These are phyloP conservation scores for Castanea mollissima DNA, from an alignment of 306 rosid species.

Conservation along the genomic window DNA sequence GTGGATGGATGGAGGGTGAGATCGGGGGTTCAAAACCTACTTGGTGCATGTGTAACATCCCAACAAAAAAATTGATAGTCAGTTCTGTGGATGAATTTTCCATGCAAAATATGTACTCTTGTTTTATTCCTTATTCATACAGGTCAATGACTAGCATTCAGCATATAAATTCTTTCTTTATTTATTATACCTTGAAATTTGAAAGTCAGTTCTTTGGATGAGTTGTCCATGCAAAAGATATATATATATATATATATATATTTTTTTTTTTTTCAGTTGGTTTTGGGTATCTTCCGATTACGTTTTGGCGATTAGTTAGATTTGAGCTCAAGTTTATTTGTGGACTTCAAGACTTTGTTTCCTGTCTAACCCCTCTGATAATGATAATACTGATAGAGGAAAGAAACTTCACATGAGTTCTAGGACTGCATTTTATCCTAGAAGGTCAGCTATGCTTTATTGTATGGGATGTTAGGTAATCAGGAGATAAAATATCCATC, in stretches of 20 bases:
- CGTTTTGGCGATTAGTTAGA: not conserved
- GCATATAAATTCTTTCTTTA: not conserved
- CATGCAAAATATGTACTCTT: too few relatives aligned
- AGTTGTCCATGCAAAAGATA: not conserved
- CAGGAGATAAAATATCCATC: not conserved
- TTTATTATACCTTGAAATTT: not conserved
- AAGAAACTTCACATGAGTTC: not conserved
- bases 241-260: not conserved
- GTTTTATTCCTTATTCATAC: too few relatives aligned
- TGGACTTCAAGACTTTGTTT: not conserved
- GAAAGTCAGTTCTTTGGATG: not conserved
- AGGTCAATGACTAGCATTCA: not conserved
- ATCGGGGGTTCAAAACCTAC: too few relatives aligned
- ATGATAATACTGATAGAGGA: not conserved
- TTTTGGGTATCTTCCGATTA: not conserved
- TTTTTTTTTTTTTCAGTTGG: not conserved
- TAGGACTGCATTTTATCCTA: not conserved
- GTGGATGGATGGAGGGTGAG: too few relatives aligned
- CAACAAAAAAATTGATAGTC: too few relatives aligned
- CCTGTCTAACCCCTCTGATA: not conserved
- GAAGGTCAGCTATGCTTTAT: not conserved
- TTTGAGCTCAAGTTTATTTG: not conserved
- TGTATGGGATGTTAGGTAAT: not conserved
- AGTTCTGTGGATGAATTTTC: too few relatives aligned
- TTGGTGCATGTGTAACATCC: too few relatives aligned